phyloP scores from a whole-genome alignment of 305 asterid species.

The Caryopteris hybrid region DNA sequence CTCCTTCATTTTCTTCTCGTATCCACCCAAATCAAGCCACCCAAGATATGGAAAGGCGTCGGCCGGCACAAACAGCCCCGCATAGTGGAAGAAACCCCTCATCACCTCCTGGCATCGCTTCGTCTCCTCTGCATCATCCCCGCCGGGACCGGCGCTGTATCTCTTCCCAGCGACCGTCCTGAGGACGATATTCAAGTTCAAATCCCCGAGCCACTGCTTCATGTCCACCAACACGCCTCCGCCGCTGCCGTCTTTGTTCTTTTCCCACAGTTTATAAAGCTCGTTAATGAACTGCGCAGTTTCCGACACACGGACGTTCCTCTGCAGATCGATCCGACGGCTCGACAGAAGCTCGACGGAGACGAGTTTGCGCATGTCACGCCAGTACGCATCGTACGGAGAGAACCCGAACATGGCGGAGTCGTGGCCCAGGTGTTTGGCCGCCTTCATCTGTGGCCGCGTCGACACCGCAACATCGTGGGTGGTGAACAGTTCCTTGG shows the following conservation, averaged over 20 bases:
- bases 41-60: slow-evolving; percentile 25
- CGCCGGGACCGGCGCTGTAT: background rate
- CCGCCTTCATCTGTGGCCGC: slow-evolving; percentile 16
- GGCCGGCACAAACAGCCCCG: slow-evolving; percentile 19
- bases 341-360: slow-evolving; percentile 25
- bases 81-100: background rate
- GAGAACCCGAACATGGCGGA: slow-evolving; percentile 24
- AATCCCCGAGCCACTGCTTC: slow-evolving; percentile 5
- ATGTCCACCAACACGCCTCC: background rate
- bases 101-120: slow-evolving; percentile 5
- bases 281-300: background rate
- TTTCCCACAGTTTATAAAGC: slow-evolving; percentile 6
- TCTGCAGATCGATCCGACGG: slow-evolving; percentile 17
- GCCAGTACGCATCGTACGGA: slow-evolving; percentile 30
- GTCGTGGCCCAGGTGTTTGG: slow-evolving; percentile 22
- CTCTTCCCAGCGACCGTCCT: slow-evolving; percentile 23
- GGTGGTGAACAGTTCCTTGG: slow-evolving; percentile 28
- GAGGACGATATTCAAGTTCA: slow-evolving; percentile 6
- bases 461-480: slow-evolving; percentile 14
- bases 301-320: slow-evolving; percentile 14
- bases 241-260: background rate
- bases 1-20: slow-evolving; percentile 24
- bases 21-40: slow-evolving; percentile 33
- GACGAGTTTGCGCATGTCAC: slow-evolving; percentile 23
- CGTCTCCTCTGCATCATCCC: background rate